Base-by-base conservation (phyloP, 176 grass and related monocot species). In the Sorghum bicolor region DNA sequence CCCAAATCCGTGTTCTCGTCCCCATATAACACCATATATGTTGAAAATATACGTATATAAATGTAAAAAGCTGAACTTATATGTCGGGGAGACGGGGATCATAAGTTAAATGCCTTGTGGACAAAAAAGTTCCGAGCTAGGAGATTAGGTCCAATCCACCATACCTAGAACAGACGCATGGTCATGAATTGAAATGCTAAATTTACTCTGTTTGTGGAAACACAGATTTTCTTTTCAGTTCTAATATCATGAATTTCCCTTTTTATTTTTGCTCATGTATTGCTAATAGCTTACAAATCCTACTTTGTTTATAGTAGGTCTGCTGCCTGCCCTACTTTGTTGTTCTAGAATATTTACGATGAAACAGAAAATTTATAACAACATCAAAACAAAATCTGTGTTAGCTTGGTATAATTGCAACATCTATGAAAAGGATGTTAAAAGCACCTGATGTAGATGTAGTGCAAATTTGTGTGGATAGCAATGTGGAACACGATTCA, bases 381-480 rank as follows among this genome's bases (percentile, higher is more conserved):
- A 12, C 43, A 70, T 76, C 24, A 71, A 65, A 78, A 39, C 45
- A 72, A 70, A 80, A 76, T 57, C 7, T 15, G 47, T n/a, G 39
- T 45, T 66, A 70, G 15, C 24, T 17, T 4, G 14, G 66, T 71
- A 34, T 70, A 41, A 64, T 26, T 40, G 20, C 64, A 70, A 44
- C 55, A 82, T 65, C 72, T 55, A 28, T 72, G 53, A 65, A 43
- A 89, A 65, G 12, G 72, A 72, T 80, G 47, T 24, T 12, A 36
- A 30, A 41, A 61, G 44, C 84, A 15, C 28, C 43, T 77, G 64
- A 76, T 82, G 72, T 72, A 77, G 41, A 85, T 64, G 31, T 76
- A 38, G 36, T 47, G 14, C 37, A 45, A 4, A 13, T 74, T 48
- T 4, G 1, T 34, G 37, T 75, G 47, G 36, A 37, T 63, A 41